A percentile compares a stretch with the other conserved stretches of the same genome.
Conservation (phyloP, 345 rosid species). For the Populus alba region DNA sequence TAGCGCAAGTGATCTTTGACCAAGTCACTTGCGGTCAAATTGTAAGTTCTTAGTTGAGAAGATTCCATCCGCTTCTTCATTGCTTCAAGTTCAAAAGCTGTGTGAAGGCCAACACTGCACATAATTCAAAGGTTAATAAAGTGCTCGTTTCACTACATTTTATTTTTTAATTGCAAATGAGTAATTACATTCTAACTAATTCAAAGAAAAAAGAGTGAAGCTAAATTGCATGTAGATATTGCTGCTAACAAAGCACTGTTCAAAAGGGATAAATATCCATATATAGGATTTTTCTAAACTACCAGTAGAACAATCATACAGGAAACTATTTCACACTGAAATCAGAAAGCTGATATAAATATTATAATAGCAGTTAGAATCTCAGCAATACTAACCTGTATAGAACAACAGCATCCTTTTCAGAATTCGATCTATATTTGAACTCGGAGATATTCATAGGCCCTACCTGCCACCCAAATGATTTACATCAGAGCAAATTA, state of each 20-base stretch:
- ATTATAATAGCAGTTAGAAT: background rate
- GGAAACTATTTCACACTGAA: background rate
- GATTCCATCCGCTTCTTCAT: constrained; percentile 72
- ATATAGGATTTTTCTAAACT: no score
- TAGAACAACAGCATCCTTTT: constrained; percentile 74
- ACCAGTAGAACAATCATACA: background rate
- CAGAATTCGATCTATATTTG: constrained; percentile 70
- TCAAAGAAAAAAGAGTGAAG: background rate
- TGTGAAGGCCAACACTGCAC: constrained; percentile 86
- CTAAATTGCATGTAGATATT: no score
- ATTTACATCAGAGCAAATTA: background rate
- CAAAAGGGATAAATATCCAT: background rate
- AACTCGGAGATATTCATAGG: constrained; percentile 79
- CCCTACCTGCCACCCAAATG: constrained; percentile 64
- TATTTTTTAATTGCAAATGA: background rate
- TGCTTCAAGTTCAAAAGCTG: constrained; percentile 61
- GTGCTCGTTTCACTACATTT: background rate
- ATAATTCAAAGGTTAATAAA: constrained; percentile 14
- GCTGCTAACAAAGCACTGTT: background rate
- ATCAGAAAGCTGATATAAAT: background rate
- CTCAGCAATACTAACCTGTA: constrained; percentile 52
- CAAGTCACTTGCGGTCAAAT: constrained; percentile 82
- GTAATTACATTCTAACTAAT: background rate
- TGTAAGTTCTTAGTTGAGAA: constrained; percentile 60
- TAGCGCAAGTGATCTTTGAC: constrained; percentile 96